Evolutionary conservation across 2,329 filamentous ascomycete species (phyloP).

Genomic region (Phyllosticta capitalensis): DNA sequence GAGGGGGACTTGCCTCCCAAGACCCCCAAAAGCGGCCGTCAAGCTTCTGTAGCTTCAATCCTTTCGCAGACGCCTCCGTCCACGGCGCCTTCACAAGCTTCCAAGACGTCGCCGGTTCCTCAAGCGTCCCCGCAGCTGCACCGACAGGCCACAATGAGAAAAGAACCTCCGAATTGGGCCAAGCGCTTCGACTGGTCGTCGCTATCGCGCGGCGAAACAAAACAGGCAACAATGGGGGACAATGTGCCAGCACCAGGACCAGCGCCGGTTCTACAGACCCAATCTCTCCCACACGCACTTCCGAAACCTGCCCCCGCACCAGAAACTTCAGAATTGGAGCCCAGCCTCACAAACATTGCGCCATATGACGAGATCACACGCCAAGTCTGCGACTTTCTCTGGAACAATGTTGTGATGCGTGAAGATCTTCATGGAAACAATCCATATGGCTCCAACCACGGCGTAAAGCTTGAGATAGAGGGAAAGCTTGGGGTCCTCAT

Average conservation of each 20-base stretch:
- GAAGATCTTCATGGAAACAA: slow-evolving; percentile 39
- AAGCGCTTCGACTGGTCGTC: slow-evolving; percentile 7
- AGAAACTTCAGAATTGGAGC: slow-evolving; percentile 34
- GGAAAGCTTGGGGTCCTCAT: slow-evolving; percentile 82
- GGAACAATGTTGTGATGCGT: slow-evolving; percentile 57
- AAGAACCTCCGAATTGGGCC: slow-evolving; percentile 4
- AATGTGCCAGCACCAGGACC: slow-evolving; percentile 4
- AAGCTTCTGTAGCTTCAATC: slow-evolving; percentile 6
- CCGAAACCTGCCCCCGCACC: slow-evolving; percentile 7
- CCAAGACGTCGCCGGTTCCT: slow-evolving; percentile 4
- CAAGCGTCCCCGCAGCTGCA: not conserved
- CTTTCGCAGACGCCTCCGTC: slow-evolving; percentile 8
- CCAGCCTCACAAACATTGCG: slow-evolving; percentile 57
- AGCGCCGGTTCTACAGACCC: not conserved
- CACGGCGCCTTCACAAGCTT: slow-evolving; percentile 7
- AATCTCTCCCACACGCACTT: slow-evolving; percentile 14
- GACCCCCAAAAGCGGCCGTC: slow-evolving; percentile 5
- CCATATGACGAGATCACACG: slow-evolving; percentile 69
- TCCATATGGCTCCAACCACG: slow-evolving; percentile 35
- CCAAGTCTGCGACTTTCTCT: slow-evolving; percentile 72
- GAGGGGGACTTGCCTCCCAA: slow-evolving; percentile 3
- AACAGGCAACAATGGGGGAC: slow-evolving; percentile 12
- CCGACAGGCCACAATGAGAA: not conserved
- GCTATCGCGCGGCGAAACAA: slow-evolving; percentile 15
- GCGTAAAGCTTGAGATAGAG: slow-evolving; percentile 73